Percentiles rank a stretch among this genome's conserved stretches.
phyloP scores from a whole-genome alignment of 148 eudicot species.

The Vaccinium corymbosum region DNA sequence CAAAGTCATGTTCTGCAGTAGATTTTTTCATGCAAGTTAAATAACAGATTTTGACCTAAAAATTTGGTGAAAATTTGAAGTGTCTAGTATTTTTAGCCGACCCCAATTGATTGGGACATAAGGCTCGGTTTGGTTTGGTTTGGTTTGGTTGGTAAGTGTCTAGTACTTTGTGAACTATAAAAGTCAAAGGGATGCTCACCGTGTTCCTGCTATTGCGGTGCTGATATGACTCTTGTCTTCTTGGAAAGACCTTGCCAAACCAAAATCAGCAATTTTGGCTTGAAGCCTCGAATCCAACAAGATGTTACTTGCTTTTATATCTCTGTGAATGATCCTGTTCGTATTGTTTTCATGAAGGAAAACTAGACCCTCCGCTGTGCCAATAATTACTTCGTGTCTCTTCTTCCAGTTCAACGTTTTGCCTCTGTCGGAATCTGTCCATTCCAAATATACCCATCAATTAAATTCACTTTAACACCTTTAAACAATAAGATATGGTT shows the following conservation, averaged over 20 bases:
- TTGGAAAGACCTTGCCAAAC: slow-evolving; percentile 57
- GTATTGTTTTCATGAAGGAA: slow-evolving; percentile 51
- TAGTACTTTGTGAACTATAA: background rate
- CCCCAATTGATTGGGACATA: too few species aligned
- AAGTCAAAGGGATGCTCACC: slow-evolving; percentile 28
- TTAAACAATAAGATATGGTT: background rate
- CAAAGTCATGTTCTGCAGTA: background rate
- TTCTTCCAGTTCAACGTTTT: slow-evolving; percentile 41
- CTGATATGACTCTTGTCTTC: slow-evolving; percentile 58
- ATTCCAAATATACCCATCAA: background rate
- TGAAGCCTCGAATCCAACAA: slow-evolving; percentile 48
- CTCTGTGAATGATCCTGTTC: slow-evolving; percentile 50
- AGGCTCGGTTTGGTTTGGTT: too few species aligned
- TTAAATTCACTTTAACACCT: background rate
- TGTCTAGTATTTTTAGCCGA: too few species aligned
- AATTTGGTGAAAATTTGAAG: background rate
- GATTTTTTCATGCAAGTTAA: background rate
- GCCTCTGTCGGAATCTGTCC: slow-evolving; percentile 32
- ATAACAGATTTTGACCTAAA: background rate
- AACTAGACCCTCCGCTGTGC: slow-evolving; percentile 53
- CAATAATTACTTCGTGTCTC: slow-evolving; percentile 41
- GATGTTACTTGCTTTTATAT: slow-evolving; percentile 65
- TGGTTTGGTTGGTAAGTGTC: too few species aligned
- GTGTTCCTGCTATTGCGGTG: slow-evolving; percentile 59
- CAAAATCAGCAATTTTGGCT: slow-evolving; percentile 59